Evolutionary conservation across 208 protist species (phyloP), one percentile per base, ranked within the genome.

Genomic region (Acanthamoeba royreba): DNA sequence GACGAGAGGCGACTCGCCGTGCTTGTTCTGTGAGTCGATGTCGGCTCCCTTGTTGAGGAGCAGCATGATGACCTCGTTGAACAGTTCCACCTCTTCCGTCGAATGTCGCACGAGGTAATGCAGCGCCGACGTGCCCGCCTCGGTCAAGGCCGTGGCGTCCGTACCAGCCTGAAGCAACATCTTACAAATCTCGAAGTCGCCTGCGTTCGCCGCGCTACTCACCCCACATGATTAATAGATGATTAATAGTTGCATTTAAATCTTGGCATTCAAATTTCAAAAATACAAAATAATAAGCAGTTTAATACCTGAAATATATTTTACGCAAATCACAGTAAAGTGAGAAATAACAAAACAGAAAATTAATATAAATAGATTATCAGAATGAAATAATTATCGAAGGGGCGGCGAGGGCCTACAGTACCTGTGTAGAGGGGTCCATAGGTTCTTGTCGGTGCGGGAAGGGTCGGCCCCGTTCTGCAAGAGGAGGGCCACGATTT

Each of bases 21-120:
- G 87, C 61, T 94, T 93, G 61, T 95, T 95, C 52, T 94, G 86
- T 4, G 94, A 85, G 69, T 96, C 95, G 0, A 96, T 90, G 52
- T 96, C 85, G 8, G 94, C 94, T 61, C 93, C 93, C 61, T 94
- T 94, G 31, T 94, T 55, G 33, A 96, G 52, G 40, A 96, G 94
- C 25, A 94, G 33, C 58, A 93, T 42, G 47, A 96, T 94, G 28
- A 95, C 85, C 31, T 96, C 95, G 35, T 69, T 49, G 92, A 85
- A 93, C 33, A 94, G 92, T 3, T 93, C 93, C 31, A 83, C 85
- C 49, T 87, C 87, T 25, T 77, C 87, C 15, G 42, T 72, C 15
- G 93, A 95, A 43, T 94, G 94, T n/a, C 94, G 92, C 25, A 94
- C 95, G 81, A 96, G 94, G 72, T 95, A 95, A 42, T 96, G 95